Evolutionary conservation across 768 basidiomycete genomes (phyloP).

Genomic region (Arthromyces matolae): DNA sequence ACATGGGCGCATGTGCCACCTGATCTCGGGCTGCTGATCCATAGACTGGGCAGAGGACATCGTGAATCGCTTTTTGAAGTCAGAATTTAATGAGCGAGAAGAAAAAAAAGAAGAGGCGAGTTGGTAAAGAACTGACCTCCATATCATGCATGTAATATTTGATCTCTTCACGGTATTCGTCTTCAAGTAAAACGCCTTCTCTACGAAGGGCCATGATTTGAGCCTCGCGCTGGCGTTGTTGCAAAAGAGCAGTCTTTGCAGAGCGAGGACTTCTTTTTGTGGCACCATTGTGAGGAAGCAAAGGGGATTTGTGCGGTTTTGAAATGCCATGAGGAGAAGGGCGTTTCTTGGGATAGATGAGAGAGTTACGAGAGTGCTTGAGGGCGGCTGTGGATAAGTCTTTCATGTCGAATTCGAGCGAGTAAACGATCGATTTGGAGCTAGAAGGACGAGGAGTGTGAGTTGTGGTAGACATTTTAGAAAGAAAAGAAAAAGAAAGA

Average conservation of each 20-base stretch:
- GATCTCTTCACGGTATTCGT: conserved; percentile 94
- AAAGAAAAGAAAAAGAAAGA: conserved; percentile 16
- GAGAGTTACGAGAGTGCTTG: conserved; percentile 57
- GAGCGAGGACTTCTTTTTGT: conserved; percentile 64
- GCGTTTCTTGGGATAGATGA: conserved; percentile 80
- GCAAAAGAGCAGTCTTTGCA: conserved; percentile 53
- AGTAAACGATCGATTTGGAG: conserved; percentile 40
- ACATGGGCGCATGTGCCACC: conserved; percentile 99
- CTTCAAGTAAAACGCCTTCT: conserved; percentile 81
- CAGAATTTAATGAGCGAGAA: conserved; percentile 17
- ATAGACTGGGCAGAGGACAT: conserved; percentile 93
- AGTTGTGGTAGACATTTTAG: conserved; percentile 21
- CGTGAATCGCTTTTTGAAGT: conserved; percentile 52
- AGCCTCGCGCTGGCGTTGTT: conserved; percentile 66
- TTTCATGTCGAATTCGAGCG: conserved; percentile 66
- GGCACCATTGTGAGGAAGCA: conserved; percentile 46
- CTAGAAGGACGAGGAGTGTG: conserved; percentile 27
- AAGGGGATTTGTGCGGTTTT: conserved; percentile 60
- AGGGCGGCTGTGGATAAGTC: conserved; percentile 59
- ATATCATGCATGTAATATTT: conserved; percentile 93
- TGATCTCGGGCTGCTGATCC: conserved; percentile 98
- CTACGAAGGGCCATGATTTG: conserved; percentile 66
- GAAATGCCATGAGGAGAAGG: conserved; percentile 78
- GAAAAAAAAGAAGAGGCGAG: background rate
- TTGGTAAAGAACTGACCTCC: conserved; percentile 98